Conservation (phyloP, 129 eudicot genomes). For the Artemisia tridentata region DNA sequence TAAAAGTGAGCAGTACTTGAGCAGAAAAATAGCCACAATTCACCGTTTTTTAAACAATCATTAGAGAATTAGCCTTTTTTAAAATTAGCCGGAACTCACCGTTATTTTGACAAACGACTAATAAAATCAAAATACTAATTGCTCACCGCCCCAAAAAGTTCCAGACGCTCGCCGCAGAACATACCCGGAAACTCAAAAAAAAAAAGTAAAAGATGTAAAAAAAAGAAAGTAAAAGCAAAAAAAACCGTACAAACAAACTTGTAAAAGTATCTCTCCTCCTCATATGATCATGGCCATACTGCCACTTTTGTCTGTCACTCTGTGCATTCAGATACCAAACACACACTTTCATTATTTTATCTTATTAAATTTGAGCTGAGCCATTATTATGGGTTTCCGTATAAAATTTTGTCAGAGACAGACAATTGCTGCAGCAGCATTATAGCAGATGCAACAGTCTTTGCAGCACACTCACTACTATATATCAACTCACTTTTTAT, state of each 20-base stretch:
- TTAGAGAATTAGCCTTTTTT: too few species aligned
- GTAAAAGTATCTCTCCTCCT: background rate
- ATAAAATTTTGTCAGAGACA: conserved; percentile 59
- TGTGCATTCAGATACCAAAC: conserved; percentile 41
- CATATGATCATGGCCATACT: conserved; percentile 34
- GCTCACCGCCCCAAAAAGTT: too few species aligned
- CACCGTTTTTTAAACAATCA: too few species aligned
- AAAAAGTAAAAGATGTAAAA: conserved; percentile 10
- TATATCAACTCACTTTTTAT: conserved; percentile 30
- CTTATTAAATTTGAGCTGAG: conserved; percentile 12
- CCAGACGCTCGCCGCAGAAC: too few species aligned
- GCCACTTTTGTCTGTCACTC: conserved; percentile 39
- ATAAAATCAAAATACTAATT: too few species aligned
- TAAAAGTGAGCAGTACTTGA: too few species aligned
- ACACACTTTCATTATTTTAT: background rate
- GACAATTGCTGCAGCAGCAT: conserved; percentile 29
- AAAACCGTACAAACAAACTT: conserved; percentile 32
- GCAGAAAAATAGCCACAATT: too few species aligned
- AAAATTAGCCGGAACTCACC: too few species aligned
- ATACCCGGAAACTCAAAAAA: background rate
- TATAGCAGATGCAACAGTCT: conserved; percentile 47
- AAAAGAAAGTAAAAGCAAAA: conserved; percentile 36
- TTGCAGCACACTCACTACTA: conserved; percentile 51
- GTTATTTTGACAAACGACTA: too few species aligned
- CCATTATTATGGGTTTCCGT: conserved; percentile 70